These are phyloP conservation scores for Xylaria curta DNA, from an alignment of 495 filamentous ascomycete genomes.

Conservation along the genomic window DNA sequence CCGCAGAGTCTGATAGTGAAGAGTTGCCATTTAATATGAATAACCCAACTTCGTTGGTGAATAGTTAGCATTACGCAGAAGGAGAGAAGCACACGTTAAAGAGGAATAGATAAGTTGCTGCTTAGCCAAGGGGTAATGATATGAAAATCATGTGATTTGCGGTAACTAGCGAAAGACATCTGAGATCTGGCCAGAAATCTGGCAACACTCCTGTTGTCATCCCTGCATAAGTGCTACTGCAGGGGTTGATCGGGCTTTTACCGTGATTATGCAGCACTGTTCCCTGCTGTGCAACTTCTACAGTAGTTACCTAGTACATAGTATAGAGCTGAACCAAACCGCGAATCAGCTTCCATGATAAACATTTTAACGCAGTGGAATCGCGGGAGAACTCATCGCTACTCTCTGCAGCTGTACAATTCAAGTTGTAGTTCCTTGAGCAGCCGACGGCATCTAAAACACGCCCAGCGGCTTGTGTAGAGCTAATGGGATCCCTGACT, in stretches of 20 bases:
- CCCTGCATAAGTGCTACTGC: slow-evolving; percentile 23
- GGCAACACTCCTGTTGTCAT: slow-evolving; percentile 23
- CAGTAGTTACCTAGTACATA: too few relatives aligned
- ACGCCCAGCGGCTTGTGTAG: not conserved
- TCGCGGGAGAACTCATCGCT: slow-evolving; percentile 5
- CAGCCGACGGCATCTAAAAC: not conserved
- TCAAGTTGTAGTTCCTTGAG: not conserved
- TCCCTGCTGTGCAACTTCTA: slow-evolving; percentile 20
- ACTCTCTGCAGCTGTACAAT: not conserved
- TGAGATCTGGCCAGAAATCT: slow-evolving; percentile 11
- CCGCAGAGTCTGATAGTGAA: not conserved
- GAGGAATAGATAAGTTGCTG: not conserved
- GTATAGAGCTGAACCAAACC: slow-evolving; percentile 9
- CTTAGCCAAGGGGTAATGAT: not conserved
- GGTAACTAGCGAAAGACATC: slow-evolving; percentile 8
- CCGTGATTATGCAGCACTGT: not conserved
- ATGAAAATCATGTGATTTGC: slow-evolving; percentile 12
- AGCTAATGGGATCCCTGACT: not conserved
- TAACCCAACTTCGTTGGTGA: not conserved
- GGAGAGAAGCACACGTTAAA: not conserved
- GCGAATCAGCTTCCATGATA: slow-evolving; percentile 12
- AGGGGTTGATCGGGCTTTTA: slow-evolving; percentile 17
- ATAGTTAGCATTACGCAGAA: not conserved
- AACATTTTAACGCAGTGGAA: not conserved
- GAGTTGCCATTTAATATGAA: not conserved